Evolutionary conservation across 495 filamentous ascomycete species (phyloP), one percentile per base, ranked within the genome.

Genomic region (Hyaloscypha hepaticicola): DNA sequence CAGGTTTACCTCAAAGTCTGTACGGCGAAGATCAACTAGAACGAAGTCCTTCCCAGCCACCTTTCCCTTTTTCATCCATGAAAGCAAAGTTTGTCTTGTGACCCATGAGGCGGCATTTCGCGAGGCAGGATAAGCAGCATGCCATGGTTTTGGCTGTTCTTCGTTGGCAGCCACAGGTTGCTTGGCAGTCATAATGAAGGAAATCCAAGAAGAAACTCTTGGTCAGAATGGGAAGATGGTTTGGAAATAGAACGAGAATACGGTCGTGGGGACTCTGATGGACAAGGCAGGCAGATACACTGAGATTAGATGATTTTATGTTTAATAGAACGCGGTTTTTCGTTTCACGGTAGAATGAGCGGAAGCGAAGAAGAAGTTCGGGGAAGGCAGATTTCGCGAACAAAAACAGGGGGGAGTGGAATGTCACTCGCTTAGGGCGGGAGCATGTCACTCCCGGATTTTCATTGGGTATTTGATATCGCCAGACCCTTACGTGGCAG

Each of bases 1-100:
- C 48, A 33, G 52, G 72, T 73, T 19, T 74, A 87, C 85, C 78
- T 87, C 84, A 58, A 82, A 81, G 63, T 90, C 88, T 5, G 71
- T 82, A 8, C 87, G 74, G 3, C 88, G 77, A 38, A 90, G 63
- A 66, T 90, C 87, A 19, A 90, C 80, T 5, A 90, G 75, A 2
- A 89, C 67, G 66, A 82, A 90, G 63, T 88, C 82, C 58, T 76
- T 74, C 1, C 79, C 80, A 1, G 75, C 58, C n/a, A 66, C 45
- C 56, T 75, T 76, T 33, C 75, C 78, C 11, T 74, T 67, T 5
- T 66, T 52, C 38, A 84, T 66, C 79, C 80, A 81, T 55, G 71
- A 63, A 6, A 82, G 66, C 9, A 83, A 58, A 2, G 75, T 73
- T 28, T 71, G 61, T 51, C 79, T 73, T 19, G 77, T 68, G 41